Evolutionary conservation across 1,139 yeast genomes (phyloP).

Genomic region (Scheffersomyces titani): DNA sequence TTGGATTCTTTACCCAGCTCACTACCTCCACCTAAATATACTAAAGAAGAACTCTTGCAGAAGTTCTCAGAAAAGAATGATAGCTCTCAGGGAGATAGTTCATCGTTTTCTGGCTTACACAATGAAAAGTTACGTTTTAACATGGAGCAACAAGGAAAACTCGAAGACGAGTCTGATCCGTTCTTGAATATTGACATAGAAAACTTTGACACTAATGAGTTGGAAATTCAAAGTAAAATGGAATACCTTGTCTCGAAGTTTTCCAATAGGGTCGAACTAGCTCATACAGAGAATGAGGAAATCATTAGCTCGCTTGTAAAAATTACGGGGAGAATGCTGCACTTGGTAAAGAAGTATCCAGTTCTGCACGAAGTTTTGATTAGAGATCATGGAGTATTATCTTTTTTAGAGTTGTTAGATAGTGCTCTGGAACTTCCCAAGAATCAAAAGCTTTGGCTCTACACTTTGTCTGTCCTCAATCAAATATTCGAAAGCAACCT

Average conservation of each 20-base stretch:
- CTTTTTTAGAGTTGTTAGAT: constrained; percentile 51
- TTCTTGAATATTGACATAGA: constrained; percentile 42
- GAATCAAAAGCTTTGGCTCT: constrained; percentile 39
- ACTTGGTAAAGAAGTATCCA: constrained; percentile 43
- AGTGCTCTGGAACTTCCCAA: constrained; percentile 33
- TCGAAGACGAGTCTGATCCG: constrained; percentile 37
- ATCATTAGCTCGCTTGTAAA: constrained; percentile 31
- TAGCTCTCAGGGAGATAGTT: constrained; percentile 17
- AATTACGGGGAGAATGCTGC: constrained; percentile 43
- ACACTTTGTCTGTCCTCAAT: constrained; percentile 43
- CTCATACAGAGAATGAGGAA: constrained; percentile 34
- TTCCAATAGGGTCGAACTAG: constrained; percentile 31
- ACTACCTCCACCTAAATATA: constrained; percentile 4
- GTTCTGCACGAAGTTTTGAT: constrained; percentile 45
- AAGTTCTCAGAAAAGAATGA: constrained; percentile 32
- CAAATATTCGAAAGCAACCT: constrained; percentile 35
- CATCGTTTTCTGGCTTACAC: constrained; percentile 6
- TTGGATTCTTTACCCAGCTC: not conserved
- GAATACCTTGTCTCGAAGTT: constrained; percentile 40
- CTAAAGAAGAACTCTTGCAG: constrained; percentile 31
- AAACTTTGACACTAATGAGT: constrained; percentile 44
- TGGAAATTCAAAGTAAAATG: constrained; percentile 46
- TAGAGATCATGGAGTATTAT: constrained; percentile 51
- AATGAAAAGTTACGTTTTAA: not conserved
- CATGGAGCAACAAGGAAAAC: not conserved